Conservation (phyloP, 2,329 filamentous ascomycete genomes). For the Graphium sp. region DNA sequence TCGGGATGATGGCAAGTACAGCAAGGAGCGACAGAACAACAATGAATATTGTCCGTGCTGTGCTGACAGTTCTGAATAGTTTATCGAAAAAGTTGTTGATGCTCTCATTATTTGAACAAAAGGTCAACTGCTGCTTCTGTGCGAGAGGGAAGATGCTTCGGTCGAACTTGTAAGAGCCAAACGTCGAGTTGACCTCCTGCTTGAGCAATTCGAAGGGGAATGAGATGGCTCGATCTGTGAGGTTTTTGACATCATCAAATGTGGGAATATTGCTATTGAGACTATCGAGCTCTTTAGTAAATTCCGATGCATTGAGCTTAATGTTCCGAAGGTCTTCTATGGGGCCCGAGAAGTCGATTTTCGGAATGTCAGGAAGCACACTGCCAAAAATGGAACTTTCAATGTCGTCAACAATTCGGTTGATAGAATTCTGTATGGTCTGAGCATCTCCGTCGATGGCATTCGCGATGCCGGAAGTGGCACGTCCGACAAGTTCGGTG, state of each 20-base stretch:
- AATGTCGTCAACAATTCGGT: constrained; percentile 26
- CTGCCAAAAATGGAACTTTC: constrained; percentile 31
- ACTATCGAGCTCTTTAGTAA: constrained; percentile 51
- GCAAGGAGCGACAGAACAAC: constrained; percentile 58
- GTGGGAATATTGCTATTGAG: constrained; percentile 68
- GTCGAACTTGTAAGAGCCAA: constrained; percentile 65
- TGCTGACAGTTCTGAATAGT: constrained; percentile 47
- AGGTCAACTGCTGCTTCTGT: constrained; percentile 63
- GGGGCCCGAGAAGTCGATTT: constrained; percentile 46
- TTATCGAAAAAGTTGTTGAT: constrained; percentile 72
- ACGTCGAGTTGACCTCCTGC: constrained; percentile 49
- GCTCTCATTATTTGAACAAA: constrained; percentile 73
- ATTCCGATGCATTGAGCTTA: constrained; percentile 45
- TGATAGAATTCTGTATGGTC: constrained; percentile 27
- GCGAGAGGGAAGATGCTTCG: constrained; percentile 66
- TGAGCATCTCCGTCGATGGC: constrained; percentile 40
- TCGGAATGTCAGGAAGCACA: constrained; percentile 23
- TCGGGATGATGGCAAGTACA: constrained; percentile 55
- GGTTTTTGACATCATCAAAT: constrained; percentile 70
- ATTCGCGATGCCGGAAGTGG: constrained; percentile 37
- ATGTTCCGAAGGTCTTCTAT: constrained; percentile 54
- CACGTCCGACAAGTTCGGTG: constrained; percentile 28
- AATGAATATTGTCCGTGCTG: constrained; percentile 60
- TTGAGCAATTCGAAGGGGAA: constrained; percentile 72
- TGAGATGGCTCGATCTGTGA: constrained; percentile 58